Percentiles rank a stretch among this genome's conserved stretches.
phyloP scores from a whole-genome alignment of 129 eudicot genomes.

The Kitagawia praeruptora region DNA sequence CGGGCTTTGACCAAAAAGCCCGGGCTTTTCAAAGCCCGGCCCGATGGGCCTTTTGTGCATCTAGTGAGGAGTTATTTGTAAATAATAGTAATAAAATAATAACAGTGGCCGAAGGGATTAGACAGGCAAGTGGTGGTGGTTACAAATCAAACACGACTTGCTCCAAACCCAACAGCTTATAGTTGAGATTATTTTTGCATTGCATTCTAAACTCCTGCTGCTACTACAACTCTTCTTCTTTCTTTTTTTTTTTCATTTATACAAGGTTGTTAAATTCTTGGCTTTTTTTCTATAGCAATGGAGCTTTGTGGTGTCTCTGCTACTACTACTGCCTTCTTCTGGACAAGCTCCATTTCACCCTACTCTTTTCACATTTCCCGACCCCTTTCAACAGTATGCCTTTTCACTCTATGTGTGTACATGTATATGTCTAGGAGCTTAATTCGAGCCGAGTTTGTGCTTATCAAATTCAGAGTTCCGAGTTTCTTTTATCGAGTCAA shows the following conservation, averaged over 20 bases:
- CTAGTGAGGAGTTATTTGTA: too few relatives aligned
- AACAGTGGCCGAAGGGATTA: not conserved
- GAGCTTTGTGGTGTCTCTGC: constrained; percentile 46
- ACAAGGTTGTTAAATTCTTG: too few relatives aligned
- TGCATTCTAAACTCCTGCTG: not conserved
- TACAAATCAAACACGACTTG: constrained; percentile 2
- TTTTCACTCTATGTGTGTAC: not conserved
- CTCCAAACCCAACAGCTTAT: not conserved
- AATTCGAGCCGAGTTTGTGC: too few relatives aligned
- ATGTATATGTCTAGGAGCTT: not conserved
- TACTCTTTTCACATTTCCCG: constrained; percentile 27
- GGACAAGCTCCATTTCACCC: constrained; percentile 44
- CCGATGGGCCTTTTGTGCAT: too few relatives aligned
- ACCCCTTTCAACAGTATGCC: constrained; percentile 26
- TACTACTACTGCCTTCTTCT: constrained; percentile 37
- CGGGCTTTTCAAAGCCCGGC: too few relatives aligned
- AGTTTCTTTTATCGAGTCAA: too few relatives aligned
- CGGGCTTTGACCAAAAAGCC: too few relatives aligned
- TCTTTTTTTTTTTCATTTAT: too few relatives aligned
- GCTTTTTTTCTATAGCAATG: constrained; percentile 9
- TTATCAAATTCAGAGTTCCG: too few relatives aligned
- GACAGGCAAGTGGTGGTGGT: not conserved
- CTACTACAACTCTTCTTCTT: not conserved
- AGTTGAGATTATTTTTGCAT: not conserved
- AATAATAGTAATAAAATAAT: too few relatives aligned